Evolutionary conservation across 805 yeast species (phyloP).

Genomic region (Cyberlindnera samutprakarnensis): DNA sequence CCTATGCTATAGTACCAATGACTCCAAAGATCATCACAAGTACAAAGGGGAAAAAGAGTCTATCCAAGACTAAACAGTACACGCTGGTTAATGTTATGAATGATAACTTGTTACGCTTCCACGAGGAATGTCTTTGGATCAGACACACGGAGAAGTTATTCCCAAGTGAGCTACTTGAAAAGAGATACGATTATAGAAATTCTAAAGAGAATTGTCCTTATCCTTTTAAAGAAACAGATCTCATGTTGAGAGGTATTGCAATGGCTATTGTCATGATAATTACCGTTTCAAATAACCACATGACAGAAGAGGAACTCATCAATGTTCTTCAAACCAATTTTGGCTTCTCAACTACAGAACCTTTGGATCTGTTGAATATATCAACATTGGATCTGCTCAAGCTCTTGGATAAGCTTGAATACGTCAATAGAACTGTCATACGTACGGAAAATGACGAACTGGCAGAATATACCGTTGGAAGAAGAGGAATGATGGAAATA

Average conservation of each 20-base stretch:
- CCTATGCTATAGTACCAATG: slow-evolving; percentile 7
- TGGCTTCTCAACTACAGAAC: slow-evolving; percentile 11
- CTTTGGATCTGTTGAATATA: slow-evolving; percentile 8
- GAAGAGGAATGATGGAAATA: slow-evolving; percentile 23
- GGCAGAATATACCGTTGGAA: slow-evolving; percentile 23
- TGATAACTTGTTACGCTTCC: slow-evolving; percentile 10
- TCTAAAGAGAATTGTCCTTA: slow-evolving; percentile 13
- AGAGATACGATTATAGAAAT: slow-evolving; percentile 19
- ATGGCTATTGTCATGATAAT: slow-evolving; percentile 17
- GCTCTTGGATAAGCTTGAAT: slow-evolving; percentile 20
- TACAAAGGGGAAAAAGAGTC: slow-evolving; percentile 9
- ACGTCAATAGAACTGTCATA: slow-evolving; percentile 16
- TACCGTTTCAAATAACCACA: slow-evolving; percentile 20
- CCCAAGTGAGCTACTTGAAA: slow-evolving; percentile 17
- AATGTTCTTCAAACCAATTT: slow-evolving; percentile 32
- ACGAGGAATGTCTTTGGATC: slow-evolving; percentile 14
- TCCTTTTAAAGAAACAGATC: slow-evolving; percentile 10
- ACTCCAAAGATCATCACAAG: slow-evolving; percentile 8
- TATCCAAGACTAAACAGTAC: slow-evolving; percentile 11
- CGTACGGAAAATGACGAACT: slow-evolving; percentile 17
- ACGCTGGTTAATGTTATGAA: slow-evolving; percentile 8
- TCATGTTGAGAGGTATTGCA: slow-evolving; percentile 16
- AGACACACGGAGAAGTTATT: slow-evolving; percentile 8
- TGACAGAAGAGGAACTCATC: slow-evolving; percentile 35
- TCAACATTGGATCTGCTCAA: slow-evolving; percentile 17